Evolutionary conservation across 2,329 filamentous ascomycete species (phyloP), one percentile per base, ranked within the genome.

Genomic region (Periconia macrospinosa): DNA sequence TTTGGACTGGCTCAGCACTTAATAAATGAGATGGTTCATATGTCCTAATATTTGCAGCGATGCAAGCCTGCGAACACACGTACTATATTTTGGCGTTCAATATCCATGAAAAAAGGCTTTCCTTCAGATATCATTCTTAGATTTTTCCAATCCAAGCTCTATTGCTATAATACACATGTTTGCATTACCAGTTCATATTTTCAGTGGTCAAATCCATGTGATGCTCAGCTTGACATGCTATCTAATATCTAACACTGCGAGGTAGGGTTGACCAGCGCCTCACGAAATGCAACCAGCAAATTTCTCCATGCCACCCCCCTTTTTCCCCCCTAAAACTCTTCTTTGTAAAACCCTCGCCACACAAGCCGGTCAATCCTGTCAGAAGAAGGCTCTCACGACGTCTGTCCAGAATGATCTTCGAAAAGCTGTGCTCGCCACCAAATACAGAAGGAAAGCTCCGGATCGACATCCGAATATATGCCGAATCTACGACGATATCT

Each of bases 1-100:
- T 59, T 63, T 88, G 59, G 84, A 87, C 55, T 88, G 85, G 85
- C 70, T 88, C 60, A 62, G 58, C 49, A 72, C 69, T 49, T 72
- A 58, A 55, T 23, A 35, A 30, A 7, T 19, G 18, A 1, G 23
- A 43, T 30, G 7, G 6, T 14, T 19, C 6, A 33, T 33, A 13
- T n/a, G 15, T 47, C 27, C 37, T n/a, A 23, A 6, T 18, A 20
- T 30, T n/a, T 15, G 30, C 37, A 20, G 33, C 33, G 33, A 3
- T 27, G 11, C 33, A 37, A 13, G 15, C 11, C 33, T n/a, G 11
- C 33, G 33, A n/a, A 37, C 5, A 6, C 15, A n/a, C 33, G 11
- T 30, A 27, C n/a, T 49, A 3, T 45, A n/a, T 45, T 51, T 49
- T 19, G 53, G 53, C 49, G 53, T 55, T 52, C 41, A 46, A 52